Base-by-base conservation (phyloP, 1,284 basidiomycete genomes). In the Entoloma clypeatum region DNA sequence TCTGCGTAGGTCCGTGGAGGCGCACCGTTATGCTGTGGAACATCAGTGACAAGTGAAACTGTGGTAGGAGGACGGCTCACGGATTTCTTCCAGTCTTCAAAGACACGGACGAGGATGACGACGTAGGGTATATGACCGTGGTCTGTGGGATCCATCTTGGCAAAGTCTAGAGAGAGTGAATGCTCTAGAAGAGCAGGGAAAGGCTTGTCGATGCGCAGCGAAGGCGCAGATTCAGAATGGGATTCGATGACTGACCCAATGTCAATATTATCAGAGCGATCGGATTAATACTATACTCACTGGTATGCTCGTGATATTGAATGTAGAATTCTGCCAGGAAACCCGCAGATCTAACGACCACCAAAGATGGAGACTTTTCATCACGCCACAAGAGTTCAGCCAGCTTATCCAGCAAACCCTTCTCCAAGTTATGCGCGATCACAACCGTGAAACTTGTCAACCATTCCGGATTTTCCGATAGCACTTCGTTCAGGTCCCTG, bases 41-140 rank as follows among this genome's bases (percentile, higher is more conserved):
- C 16, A 37, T 27, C 8, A 36, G 36, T 4, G 9, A 7, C 6
- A 24, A 35, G n/a, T 26, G 7, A 6, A 27, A n/a, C 8, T 6
- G 13, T 8, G 29, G 7, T 18, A 34, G 39, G 32, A 37, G 30
- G 35, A 25, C 11, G 61, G 42, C 79, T 54, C 53, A 87, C 87
- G 26, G 68, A 52, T 51, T 63, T 64, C 63, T 85, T 89, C 92
- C 92, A 98, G 25, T 83, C 74, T 39, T 87, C 78, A 3, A 93
- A 69, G 2, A 81, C 84, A 25, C 84, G 82, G 31, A 98, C 84
- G 34, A 96, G 79, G 41, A 96, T 84, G 39, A 92, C 70, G 22
- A 92, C 81, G 54, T 87, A 94, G 0, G 93, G 92, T 21, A 95
- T 69, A 58, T 97, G 93, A 0, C 77, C 78, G 56, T 94, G 89